Conservation (phyloP, 2,329 filamentous ascomycete species). For the Stylonectria norvegica region DNA sequence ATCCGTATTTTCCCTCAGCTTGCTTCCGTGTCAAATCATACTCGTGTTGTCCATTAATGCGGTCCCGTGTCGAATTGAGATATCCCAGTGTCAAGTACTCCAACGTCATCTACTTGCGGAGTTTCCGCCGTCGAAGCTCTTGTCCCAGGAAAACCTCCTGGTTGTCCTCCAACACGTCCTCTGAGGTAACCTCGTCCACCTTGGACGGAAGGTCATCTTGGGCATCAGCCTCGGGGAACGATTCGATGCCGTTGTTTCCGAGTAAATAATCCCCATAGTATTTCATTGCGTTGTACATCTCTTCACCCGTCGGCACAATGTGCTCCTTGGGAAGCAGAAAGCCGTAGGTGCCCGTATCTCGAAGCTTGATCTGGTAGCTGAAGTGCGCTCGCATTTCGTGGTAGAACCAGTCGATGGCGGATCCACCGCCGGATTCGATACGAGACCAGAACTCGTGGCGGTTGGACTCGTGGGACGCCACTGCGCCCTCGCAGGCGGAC, state of each 20-base stretch:
- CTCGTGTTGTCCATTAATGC: not conserved
- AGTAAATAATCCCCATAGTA: conserved; percentile 80
- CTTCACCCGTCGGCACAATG: conserved; percentile 85
- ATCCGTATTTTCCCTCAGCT: conserved; percentile 10
- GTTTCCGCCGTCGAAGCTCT: conserved; percentile 31
- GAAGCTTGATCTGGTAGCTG: conserved; percentile 89
- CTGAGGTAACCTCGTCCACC: conserved; percentile 21
- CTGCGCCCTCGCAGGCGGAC: conserved; percentile 82
- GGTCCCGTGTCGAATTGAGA: too few species aligned
- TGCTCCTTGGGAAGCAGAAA: conserved; percentile 84
- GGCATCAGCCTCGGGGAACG: conserved; percentile 16
- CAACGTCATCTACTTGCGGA: conserved; percentile 23
- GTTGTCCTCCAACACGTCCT: too few species aligned
- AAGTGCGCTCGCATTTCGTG: conserved; percentile 78
- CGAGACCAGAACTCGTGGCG: conserved; percentile 33
- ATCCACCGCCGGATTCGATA: conserved; percentile 76
- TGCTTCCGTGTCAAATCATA: conserved; percentile 7
- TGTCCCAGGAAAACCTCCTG: conserved; percentile 13
- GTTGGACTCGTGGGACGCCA: conserved; percentile 33
- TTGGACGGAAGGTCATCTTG: conserved; percentile 2
- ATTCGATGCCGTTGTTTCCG: conserved; percentile 65
- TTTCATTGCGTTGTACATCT: conserved; percentile 77
- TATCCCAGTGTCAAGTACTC: too few species aligned
- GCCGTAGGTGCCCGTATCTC: conserved; percentile 91
- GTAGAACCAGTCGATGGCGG: conserved; percentile 93